Evolutionary conservation across 2,329 filamentous ascomycete genomes (phyloP).

Genomic region (Ceratocystis eucalypticola): DNA sequence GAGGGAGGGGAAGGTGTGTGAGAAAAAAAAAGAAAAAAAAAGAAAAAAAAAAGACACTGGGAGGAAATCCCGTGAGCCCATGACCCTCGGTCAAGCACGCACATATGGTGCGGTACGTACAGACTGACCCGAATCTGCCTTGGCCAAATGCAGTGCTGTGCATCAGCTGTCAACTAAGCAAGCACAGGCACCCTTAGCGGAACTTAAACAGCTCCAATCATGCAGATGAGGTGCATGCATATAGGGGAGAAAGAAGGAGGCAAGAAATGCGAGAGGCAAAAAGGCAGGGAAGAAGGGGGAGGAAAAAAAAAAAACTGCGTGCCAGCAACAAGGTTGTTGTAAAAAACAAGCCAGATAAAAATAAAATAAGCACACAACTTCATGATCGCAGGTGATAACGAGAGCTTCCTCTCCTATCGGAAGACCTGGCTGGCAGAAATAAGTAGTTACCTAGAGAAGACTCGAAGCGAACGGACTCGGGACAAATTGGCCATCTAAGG

Average conservation of each 20-base stretch:
- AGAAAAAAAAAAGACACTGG: not conserved
- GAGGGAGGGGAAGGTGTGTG: not conserved
- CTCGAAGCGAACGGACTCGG: not conserved
- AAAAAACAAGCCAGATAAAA: not conserved
- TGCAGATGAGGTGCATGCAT: not conserved
- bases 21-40: too few relatives aligned
- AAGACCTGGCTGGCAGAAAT: not conserved
- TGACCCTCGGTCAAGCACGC: too few relatives aligned
- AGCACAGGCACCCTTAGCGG: not conserved
- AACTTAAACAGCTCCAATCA: not conserved
- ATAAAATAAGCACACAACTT: not conserved
- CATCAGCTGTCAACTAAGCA: constrained; percentile 2
- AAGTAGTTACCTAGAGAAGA: not conserved
- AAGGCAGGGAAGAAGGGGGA: not conserved
- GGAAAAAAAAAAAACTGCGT: not conserved
- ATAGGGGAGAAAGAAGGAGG: not conserved
- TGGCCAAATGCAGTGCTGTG: not conserved
- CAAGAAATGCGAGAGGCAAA: not conserved
- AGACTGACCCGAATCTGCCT: not conserved
- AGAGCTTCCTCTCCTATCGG: too few relatives aligned
- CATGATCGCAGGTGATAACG: not conserved
- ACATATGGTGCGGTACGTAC: not conserved
- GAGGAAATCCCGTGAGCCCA: too few relatives aligned
- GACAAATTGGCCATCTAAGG: not conserved
- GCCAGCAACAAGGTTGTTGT: not conserved